Percentiles rank a stretch among this genome's conserved stretches.
Conservation (phyloP, 2,329 filamentous ascomycete genomes). For the Epichloe glyceriae region DNA sequence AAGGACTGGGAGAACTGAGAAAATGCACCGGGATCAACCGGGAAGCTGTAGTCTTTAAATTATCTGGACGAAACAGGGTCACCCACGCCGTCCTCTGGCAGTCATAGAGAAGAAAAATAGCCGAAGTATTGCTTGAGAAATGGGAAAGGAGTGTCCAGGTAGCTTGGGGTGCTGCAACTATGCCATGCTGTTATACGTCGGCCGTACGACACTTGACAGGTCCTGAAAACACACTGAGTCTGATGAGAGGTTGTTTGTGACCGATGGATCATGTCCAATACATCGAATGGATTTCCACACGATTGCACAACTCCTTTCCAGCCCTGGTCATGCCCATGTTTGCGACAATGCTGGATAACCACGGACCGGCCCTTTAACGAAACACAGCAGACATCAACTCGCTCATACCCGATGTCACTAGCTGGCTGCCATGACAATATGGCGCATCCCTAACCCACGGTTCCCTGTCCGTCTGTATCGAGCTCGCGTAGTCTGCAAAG, state of each 20-base stretch:
- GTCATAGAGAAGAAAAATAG: background rate
- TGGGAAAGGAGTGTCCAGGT: background rate
- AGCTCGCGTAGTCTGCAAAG: background rate
- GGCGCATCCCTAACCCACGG: background rate
- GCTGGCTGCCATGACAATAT: background rate
- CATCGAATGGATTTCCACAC: constrained; percentile 3
- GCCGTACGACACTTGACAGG: constrained; percentile 5
- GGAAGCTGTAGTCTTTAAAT: background rate
- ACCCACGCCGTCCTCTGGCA: background rate
- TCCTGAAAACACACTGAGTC: constrained; percentile 4
- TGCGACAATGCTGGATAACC: constrained; percentile 5
- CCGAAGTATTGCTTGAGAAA: constrained; percentile 3
- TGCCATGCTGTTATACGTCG: constrained; percentile 8
- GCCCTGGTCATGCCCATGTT: constrained; percentile 5
- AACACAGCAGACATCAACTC: constrained; percentile 5
- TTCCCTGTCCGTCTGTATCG: background rate
- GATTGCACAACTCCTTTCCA: constrained; percentile 5
- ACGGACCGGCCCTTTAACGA: constrained; percentile 8
- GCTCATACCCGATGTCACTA: constrained; percentile 3
- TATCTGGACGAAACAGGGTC: background rate
- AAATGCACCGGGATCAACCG: background rate
- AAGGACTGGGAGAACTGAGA: background rate
- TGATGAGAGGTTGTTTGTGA: constrained; percentile 6
- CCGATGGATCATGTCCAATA: background rate
- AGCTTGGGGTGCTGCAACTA: constrained; percentile 2